phyloP scores from a whole-genome alignment of 75 land plant genomes.

The Pinus tabuliformis region DNA sequence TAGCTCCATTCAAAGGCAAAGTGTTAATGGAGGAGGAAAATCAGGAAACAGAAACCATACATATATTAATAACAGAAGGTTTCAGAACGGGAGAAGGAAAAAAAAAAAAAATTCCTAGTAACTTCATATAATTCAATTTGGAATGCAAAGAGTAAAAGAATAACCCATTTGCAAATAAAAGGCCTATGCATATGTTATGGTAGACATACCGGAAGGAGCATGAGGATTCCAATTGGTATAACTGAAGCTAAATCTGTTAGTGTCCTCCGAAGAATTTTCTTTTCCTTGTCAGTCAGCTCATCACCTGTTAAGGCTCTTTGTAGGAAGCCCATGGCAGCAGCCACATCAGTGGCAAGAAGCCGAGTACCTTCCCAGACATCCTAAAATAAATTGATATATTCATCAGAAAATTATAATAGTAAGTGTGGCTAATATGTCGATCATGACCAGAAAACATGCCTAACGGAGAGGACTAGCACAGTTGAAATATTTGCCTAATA shows the following conservation, averaged over 20 bases:
- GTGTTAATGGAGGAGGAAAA: no score
- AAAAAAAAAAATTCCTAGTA: not conserved
- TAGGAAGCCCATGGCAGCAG: constrained; percentile 68
- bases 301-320: constrained; percentile 65
- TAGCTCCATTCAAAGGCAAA: no score
- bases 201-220: constrained; percentile 91
- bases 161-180: not conserved
- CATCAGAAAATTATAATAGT: not conserved
- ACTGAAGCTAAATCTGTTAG: constrained; percentile 92
- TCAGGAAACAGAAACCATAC: no score
- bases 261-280: constrained; percentile 76
- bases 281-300: constrained; percentile 86
- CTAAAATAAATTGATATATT: constrained; percentile 24
- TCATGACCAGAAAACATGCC: not conserved
- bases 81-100: not conserved
- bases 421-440: not conserved
- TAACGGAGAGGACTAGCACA: not conserved
- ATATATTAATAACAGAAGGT: not conserved
- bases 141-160: not conserved
- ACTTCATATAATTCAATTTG: not conserved
- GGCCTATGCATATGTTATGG: not conserved
- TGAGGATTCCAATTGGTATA: constrained; percentile 89
- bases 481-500: not conserved
- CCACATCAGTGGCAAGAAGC: constrained; percentile 82
- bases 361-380: constrained; percentile 96